Percentiles rank a stretch among this genome's conserved stretches.
Evolutionary conservation across 228 moss, liverwort and hornwort genomes (phyloP).

Genomic region (Sphagnum fallax): DNA sequence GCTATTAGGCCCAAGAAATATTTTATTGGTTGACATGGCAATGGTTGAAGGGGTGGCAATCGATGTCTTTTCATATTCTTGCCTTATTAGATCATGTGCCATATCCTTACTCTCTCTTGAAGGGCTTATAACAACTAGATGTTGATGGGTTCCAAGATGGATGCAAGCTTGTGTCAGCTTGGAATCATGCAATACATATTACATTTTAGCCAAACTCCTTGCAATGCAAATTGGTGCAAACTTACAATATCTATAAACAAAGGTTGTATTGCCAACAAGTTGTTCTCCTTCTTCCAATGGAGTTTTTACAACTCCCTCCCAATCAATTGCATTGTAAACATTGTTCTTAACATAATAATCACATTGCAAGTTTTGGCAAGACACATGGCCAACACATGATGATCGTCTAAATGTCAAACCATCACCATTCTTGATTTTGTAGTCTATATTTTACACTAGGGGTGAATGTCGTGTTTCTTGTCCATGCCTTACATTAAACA

Average conservation of each 20-base stretch:
- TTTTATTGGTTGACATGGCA: background rate
- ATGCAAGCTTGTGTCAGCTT: background rate
- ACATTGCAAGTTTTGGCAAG: background rate
- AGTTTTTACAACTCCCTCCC: background rate
- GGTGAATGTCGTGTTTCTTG: background rate
- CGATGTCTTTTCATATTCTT: background rate
- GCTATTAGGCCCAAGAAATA: background rate
- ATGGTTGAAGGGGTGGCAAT: background rate
- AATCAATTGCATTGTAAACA: background rate
- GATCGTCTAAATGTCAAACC: background rate
- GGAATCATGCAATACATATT: background rate
- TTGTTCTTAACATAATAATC: background rate
- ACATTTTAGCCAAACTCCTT: background rate
- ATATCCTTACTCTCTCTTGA: background rate
- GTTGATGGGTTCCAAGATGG: background rate
- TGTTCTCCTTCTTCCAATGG: background rate
- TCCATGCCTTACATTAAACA: background rate
- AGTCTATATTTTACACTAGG: background rate
- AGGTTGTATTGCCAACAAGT: background rate
- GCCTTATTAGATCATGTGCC: background rate
- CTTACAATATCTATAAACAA: background rate
- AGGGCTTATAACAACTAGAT: background rate
- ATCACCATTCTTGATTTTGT: background rate
- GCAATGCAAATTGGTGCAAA: background rate
- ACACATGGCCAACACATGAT: background rate